Conservation (phyloP, 2,329 filamentous ascomycete species). For the Phaeosphaeria sp. region DNA sequence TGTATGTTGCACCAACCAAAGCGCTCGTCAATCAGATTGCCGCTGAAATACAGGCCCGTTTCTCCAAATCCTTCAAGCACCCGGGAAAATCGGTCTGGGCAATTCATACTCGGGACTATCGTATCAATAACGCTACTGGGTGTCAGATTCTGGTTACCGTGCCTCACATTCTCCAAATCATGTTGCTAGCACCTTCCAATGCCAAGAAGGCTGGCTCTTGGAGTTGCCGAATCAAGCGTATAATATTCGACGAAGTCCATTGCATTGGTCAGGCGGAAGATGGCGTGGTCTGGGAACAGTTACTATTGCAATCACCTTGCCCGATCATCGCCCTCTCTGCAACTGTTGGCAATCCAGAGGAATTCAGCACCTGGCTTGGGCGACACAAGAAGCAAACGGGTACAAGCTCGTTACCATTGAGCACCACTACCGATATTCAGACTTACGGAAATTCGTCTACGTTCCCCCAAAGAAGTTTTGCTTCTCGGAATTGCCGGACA, state of each 20-base stretch:
- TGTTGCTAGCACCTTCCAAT: conserved; percentile 70
- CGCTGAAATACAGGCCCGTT: conserved; percentile 77
- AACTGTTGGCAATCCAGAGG: conserved; percentile 76
- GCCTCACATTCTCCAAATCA: conserved; percentile 78
- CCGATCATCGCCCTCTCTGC: conserved; percentile 81
- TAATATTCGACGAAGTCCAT: conserved; percentile 85
- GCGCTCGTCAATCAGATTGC: conserved; percentile 84
- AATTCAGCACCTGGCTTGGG: conserved; percentile 73
- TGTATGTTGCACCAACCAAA: conserved; percentile 83
- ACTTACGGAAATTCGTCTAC: conserved; percentile 76
- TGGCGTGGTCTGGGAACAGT: conserved; percentile 78
- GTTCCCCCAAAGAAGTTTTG: conserved; percentile 51
- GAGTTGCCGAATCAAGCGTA: conserved; percentile 71
- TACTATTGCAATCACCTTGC: conserved; percentile 75
- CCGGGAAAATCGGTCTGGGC: conserved; percentile 76
- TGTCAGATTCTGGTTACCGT: conserved; percentile 81
- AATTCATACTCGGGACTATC: conserved; percentile 77
- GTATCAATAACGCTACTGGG: conserved; percentile 73
- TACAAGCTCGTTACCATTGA: conserved; percentile 71
- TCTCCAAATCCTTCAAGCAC: conserved; percentile 69
- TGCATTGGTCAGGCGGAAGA: conserved; percentile 80
- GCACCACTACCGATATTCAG: conserved; percentile 74
- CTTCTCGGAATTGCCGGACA: conserved; percentile 37
- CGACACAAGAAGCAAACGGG: conserved; percentile 68
- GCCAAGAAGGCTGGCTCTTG: conserved; percentile 73